These are phyloP conservation scores for Phytophthora fragariae DNA, from an alignment of 352 stramenopile species.

Conservation along the genomic window DNA sequence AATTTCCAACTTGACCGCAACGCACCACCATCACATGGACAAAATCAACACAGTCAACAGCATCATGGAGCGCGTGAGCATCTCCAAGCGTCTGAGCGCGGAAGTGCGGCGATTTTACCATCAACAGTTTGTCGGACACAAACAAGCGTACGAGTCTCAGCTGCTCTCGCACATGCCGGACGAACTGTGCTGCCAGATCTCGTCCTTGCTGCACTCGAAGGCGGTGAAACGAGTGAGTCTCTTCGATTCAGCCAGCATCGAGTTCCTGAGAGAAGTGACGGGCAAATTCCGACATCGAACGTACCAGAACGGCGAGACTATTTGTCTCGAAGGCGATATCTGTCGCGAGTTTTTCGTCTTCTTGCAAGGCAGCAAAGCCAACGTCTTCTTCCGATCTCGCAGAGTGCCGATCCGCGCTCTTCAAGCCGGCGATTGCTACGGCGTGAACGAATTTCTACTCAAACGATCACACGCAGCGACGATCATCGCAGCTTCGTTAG, in stretches of 20 bases:
- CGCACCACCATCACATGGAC: slow-evolving; percentile 58
- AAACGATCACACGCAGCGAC: slow-evolving; percentile 48
- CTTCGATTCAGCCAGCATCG: slow-evolving; percentile 58
- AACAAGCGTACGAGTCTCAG: slow-evolving; percentile 62
- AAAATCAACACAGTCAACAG: slow-evolving; percentile 66
- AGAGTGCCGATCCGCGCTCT: slow-evolving; percentile 46
- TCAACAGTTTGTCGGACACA: slow-evolving; percentile 68
- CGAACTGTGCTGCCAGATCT: slow-evolving; percentile 68
- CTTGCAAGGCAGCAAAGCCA: slow-evolving; percentile 48
- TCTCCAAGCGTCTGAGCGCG: slow-evolving; percentile 40
- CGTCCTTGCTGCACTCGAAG: slow-evolving; percentile 62
- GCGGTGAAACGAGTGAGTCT: slow-evolving; percentile 56
- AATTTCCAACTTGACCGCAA: slow-evolving; percentile 65
- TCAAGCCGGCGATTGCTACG: slow-evolving; percentile 56
- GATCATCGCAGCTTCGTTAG: slow-evolving; percentile 48
- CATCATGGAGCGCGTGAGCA: slow-evolving; percentile 56
- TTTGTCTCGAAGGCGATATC: slow-evolving; percentile 60
- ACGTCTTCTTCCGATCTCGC: slow-evolving; percentile 51
- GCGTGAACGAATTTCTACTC: slow-evolving; percentile 64
- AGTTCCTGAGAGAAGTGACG: slow-evolving; percentile 61
- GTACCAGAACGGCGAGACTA: slow-evolving; percentile 63
- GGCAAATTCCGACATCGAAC: slow-evolving; percentile 60
- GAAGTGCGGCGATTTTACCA: slow-evolving; percentile 63
- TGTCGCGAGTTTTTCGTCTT: slow-evolving; percentile 73
- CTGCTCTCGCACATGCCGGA: slow-evolving; percentile 59